Evolutionary conservation across 2,329 filamentous ascomycete genomes (phyloP).

Genomic region (Colletotrichum sp.): DNA sequence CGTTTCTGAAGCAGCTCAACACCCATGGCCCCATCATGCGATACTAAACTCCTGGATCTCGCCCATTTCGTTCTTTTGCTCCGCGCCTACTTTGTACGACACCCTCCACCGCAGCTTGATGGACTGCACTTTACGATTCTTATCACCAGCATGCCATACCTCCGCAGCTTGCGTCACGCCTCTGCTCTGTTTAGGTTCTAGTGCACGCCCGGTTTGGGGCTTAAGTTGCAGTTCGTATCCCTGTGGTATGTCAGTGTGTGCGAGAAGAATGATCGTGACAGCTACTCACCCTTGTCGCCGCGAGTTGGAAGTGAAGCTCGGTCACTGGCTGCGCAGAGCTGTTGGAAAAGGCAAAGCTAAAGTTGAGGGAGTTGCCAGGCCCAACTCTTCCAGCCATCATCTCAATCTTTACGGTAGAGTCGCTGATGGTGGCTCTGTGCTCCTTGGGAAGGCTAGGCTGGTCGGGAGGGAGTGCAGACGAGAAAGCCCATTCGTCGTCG

Average conservation of each 20-base stretch:
- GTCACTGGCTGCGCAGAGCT: conserved; percentile 72
- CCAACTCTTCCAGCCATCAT: conserved; percentile 71
- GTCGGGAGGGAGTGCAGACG: conserved; percentile 78
- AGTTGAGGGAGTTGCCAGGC: conserved; percentile 63
- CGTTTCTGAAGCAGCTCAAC: not conserved
- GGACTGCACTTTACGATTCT: conserved; percentile 70
- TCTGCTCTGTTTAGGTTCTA: conserved; percentile 73
- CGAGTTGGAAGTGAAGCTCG: conserved; percentile 88
- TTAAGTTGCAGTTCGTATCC: conserved; percentile 81
- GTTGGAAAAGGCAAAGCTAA: conserved; percentile 86
- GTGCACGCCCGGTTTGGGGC: conserved; percentile 81
- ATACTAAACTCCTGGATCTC: conserved; percentile 83
- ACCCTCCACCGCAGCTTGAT: conserved; percentile 92
- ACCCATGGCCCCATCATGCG: conserved; percentile 49
- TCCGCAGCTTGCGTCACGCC: conserved; percentile 85
- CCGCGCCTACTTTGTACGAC: conserved; percentile 74
- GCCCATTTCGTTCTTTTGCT: conserved; percentile 79
- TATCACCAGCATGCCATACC: conserved; percentile 75
- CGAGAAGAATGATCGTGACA: not conserved
- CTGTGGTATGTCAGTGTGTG: conserved; percentile 47
- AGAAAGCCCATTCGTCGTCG: conserved; percentile 95
- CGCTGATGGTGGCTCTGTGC: conserved; percentile 71
- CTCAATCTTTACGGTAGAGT: conserved; percentile 73
- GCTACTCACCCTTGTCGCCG: conserved; percentile 82
- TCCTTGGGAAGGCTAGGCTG: conserved; percentile 58